Conservation (phyloP, 345 rosid genomes). For the Gossypium turneri region DNA sequence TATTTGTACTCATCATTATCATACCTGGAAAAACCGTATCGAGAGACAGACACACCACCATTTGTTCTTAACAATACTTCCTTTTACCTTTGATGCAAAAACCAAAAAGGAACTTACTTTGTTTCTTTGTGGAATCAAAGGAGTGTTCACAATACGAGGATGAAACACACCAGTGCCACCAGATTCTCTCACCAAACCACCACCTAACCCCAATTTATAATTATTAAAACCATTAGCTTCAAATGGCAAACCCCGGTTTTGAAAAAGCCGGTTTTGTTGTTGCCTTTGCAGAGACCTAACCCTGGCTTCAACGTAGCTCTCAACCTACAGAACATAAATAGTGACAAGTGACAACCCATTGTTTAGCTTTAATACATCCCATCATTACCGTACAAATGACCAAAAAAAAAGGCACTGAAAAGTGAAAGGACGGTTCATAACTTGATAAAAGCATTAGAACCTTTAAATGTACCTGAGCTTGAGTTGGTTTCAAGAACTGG, state of each 20-base stretch:
- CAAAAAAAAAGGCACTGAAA: constrained; percentile 1
- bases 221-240: constrained; percentile 7
- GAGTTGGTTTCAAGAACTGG: constrained; percentile 17
- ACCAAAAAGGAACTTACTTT: constrained; percentile 16
- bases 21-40: not conserved
- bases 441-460: not conserved
- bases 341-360: not conserved
- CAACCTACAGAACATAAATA: constrained; percentile 20
- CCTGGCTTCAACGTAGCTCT: constrained; percentile 20
- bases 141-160: constrained; percentile 31
- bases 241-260: constrained; percentile 21
- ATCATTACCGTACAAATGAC: constrained; percentile 22
- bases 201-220: constrained; percentile 6
- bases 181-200: constrained; percentile 31
- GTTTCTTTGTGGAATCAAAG: constrained; percentile 23
- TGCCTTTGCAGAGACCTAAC: constrained; percentile 27
- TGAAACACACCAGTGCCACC: constrained; percentile 58
- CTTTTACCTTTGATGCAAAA: not conserved
- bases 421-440: constrained; percentile 15
- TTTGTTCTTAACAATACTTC: too few relatives aligned
- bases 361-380: not conserved
- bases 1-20: not conserved
- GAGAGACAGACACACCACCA: too few relatives aligned
- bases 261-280: constrained; percentile 20
- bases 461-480: constrained; percentile 6